Percentiles rank a stretch among this genome's conserved stretches.
Evolutionary conservation across 768 basidiomycete genomes (phyloP).

Genomic region (Crucibulum laeve): DNA sequence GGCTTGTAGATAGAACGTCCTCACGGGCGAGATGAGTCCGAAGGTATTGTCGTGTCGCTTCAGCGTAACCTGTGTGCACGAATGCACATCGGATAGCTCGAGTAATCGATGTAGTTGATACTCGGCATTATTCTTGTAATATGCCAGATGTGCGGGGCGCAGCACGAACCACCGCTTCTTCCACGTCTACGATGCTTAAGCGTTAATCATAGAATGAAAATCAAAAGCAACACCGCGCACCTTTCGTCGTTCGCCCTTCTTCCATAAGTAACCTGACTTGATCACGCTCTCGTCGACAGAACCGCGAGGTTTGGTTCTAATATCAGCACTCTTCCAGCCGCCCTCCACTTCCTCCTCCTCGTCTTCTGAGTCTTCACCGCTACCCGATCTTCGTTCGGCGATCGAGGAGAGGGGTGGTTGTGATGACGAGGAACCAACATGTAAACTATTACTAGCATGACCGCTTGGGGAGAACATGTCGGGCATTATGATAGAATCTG

Average conservation of each 20-base stretch:
- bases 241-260: conserved; percentile 97
- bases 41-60: conserved; percentile 90
- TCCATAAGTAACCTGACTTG: conserved; percentile 93
- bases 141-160: conserved; percentile 86
- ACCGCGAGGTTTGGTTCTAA: conserved; percentile 35
- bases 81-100: conserved; percentile 84
- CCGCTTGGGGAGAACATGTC: conserved; percentile 40
- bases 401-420: conserved; percentile 68
- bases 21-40: conserved; percentile 82
- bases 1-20: conserved; percentile 92
- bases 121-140: conserved; percentile 95
- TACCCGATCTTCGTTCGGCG: conserved; percentile 65
- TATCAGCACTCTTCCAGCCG: conserved; percentile 57
- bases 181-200: conserved; percentile 66
- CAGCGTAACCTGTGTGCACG: conserved; percentile 80
- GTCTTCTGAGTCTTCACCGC: conserved; percentile 76
- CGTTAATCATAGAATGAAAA: conserved; percentile 5
- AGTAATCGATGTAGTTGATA: conserved; percentile 89
- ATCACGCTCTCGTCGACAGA: conserved; percentile 67
- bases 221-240: conserved; percentile 33
- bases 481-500: conserved; percentile 63
- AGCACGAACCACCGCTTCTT: conserved; percentile 99
- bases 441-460: conserved; percentile 22
- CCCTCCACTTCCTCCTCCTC: conserved; percentile 66
- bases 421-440: conserved; percentile 28